Evolutionary conservation across 129 eudicot genomes (phyloP), one percentile per base, ranked within the genome.

Genomic region (Chrysanthemum lavandulifolium): DNA sequence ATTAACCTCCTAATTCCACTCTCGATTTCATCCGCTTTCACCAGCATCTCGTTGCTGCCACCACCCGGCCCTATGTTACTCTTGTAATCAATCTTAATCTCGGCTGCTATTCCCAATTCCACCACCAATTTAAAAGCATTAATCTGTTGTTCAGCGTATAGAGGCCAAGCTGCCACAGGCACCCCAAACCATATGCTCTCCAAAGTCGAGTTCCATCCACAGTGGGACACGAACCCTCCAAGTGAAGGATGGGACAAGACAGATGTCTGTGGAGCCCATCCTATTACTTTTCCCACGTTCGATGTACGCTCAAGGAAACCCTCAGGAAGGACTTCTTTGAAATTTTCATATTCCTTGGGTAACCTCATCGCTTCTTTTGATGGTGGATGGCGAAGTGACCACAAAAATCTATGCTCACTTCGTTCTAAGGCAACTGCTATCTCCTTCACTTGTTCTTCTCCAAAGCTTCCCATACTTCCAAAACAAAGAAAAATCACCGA

Each of bases 11-110:
- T 73, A 13, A 82, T 50, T 2, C 71, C 78, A 8, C 56, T 59
- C 53, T 82, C 73, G 2, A 82, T 73, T 70, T 55, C 78, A 51
- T 61, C 72, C 6, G 82, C 82, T 18, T 36, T 51, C 79, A 82
- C 60, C 31, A 72, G 33, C 15, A 63, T 50, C 62, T 63, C 25
- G 21, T 36, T 15, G 11, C 27, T 6, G 19, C 68, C 51, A 14
- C 68, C 68, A 61, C 65, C 23, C 0, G 50, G 23, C 5, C 14
- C 14, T 19, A 12, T 60, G 18, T 33, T 52, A 8, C 7, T 51
- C 19, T 27, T 36, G 18, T 68, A 68, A 27, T 68, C 61, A 10
- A 68, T 68, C 25, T n/a, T 68, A 25, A 68, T 68, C 50, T 68
- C 73, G 7, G 27, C 61, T 12, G 73, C 73, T n/a, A 68, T 2